Conservation (phyloP, 345 rosid species). For the Gossypium turneri region DNA sequence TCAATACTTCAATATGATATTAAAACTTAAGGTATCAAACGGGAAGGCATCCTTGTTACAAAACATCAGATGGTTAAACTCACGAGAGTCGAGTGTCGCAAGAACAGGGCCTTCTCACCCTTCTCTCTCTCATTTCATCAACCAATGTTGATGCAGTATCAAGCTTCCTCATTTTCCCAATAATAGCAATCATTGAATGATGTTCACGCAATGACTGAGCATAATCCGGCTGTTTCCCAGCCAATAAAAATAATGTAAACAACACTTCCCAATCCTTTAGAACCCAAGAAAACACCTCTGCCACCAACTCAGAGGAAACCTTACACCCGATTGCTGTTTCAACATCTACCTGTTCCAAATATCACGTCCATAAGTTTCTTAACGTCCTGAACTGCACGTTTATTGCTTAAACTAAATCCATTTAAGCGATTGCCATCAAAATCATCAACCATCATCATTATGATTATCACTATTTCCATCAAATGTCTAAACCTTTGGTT, state of each 20-base stretch:
- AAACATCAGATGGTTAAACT: slow-evolving; percentile 62
- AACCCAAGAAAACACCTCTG: slow-evolving; percentile 59
- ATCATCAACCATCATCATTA: slow-evolving; percentile 23
- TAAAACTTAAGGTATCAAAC: slow-evolving; percentile 63
- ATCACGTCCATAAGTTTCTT: slow-evolving; percentile 34
- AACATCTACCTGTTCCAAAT: slow-evolving; percentile 30
- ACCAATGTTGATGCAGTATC: slow-evolving; percentile 83
- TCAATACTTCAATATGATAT: slow-evolving; percentile 62
- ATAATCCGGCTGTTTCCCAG: slow-evolving; percentile 61
- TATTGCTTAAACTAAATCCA: too few species aligned
- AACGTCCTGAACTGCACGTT: too few species aligned
- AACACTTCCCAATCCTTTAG: slow-evolving; percentile 90
- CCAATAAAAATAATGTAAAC: slow-evolving; percentile 80
- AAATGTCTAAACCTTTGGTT: background rate
- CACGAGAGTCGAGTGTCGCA: too few species aligned
- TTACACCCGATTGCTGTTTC: slow-evolving; percentile 48
- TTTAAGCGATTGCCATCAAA: slow-evolving; percentile 1
- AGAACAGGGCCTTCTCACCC: slow-evolving; percentile 33
- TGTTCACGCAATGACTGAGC: slow-evolving; percentile 55
- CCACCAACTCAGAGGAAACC: slow-evolving; percentile 54
- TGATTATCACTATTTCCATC: slow-evolving; percentile 14
- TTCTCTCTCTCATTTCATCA: slow-evolving; percentile 65
- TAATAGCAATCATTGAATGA: slow-evolving; percentile 72
- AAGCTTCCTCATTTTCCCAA: slow-evolving; percentile 82
- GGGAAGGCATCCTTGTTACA: slow-evolving; percentile 67